A percentile compares a stretch with the other conserved stretches of the same genome.
phyloP scores from a whole-genome alignment of 345 rosid genomes.

The Physaria fendleri region DNA sequence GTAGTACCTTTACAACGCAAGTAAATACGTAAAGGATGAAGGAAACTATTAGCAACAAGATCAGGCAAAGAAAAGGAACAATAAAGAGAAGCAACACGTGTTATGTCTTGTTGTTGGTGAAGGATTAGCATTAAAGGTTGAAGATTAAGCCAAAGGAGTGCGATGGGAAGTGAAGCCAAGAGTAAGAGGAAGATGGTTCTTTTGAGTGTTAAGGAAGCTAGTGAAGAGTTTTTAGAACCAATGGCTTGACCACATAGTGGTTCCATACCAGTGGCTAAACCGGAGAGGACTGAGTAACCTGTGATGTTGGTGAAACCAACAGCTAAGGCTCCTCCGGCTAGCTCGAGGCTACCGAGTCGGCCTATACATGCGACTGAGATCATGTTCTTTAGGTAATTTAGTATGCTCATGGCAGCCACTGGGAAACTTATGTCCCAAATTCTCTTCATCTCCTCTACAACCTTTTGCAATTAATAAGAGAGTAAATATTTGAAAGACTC shows the following conservation, averaged over 20 bases:
- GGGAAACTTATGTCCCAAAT: slow-evolving; percentile 66
- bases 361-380: slow-evolving; percentile 79
- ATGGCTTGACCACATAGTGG: slow-evolving; percentile 82
- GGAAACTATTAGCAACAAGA: slow-evolving; percentile 65
- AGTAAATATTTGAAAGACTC: not conserved
- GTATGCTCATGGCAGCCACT: slow-evolving; percentile 60
- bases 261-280: slow-evolving; percentile 91
- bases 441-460: slow-evolving; percentile 62
- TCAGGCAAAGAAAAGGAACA: slow-evolving; percentile 70
- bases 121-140: slow-evolving; percentile 60
- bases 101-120: slow-evolving; percentile 57
- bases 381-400: slow-evolving; percentile 70
- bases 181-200: slow-evolving; percentile 65
- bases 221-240: slow-evolving; percentile 54
- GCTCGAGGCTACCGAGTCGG: slow-evolving; percentile 78
- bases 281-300: slow-evolving; percentile 84
- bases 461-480: slow-evolving; percentile 31
- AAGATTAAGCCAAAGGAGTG: slow-evolving; percentile 60
- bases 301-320: slow-evolving; percentile 90
- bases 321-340: slow-evolving; percentile 89
- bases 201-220: slow-evolving; percentile 46
- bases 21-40: slow-evolving; percentile 80
- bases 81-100: slow-evolving; percentile 56
- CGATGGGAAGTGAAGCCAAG: slow-evolving; percentile 55
- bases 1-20: slow-evolving; percentile 76